Evolutionary conservation across 148 eudicot genomes (phyloP).

Genomic region (Fallopia convolvulus): DNA sequence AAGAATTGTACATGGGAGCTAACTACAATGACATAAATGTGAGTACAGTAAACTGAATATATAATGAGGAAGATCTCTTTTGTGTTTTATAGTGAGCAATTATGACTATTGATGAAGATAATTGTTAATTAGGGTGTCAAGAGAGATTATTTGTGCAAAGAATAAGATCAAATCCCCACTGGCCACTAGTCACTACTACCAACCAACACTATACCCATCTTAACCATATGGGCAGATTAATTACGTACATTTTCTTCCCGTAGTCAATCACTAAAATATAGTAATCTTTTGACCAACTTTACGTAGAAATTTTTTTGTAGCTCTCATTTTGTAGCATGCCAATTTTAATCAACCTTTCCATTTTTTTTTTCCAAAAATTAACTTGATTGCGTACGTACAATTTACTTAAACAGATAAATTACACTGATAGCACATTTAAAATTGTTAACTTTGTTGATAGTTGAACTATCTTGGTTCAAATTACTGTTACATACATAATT

Average conservation of each 20-base stretch:
- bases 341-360: not conserved
- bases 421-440: too few relatives aligned
- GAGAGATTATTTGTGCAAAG: not conserved
- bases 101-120: not conserved
- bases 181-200: constrained; percentile 3
- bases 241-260: not conserved
- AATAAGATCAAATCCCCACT: not conserved
- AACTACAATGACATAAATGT: not conserved
- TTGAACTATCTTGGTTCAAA: too few relatives aligned
- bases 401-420: too few relatives aligned
- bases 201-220: not conserved
- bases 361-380: not conserved
- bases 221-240: not conserved
- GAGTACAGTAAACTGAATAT: not conserved
- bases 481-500: not conserved
- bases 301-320: not conserved
- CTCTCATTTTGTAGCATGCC: not conserved
- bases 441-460: too few relatives aligned
- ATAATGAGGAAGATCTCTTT: not conserved
- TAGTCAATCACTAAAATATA: not conserved
- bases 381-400: too few relatives aligned
- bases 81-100: not conserved
- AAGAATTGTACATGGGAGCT: not conserved
- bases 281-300: not conserved
- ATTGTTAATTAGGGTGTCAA: not conserved